phyloP scores from a whole-genome alignment of 495 filamentous ascomycete genomes.

The Echria macrotheca region DNA sequence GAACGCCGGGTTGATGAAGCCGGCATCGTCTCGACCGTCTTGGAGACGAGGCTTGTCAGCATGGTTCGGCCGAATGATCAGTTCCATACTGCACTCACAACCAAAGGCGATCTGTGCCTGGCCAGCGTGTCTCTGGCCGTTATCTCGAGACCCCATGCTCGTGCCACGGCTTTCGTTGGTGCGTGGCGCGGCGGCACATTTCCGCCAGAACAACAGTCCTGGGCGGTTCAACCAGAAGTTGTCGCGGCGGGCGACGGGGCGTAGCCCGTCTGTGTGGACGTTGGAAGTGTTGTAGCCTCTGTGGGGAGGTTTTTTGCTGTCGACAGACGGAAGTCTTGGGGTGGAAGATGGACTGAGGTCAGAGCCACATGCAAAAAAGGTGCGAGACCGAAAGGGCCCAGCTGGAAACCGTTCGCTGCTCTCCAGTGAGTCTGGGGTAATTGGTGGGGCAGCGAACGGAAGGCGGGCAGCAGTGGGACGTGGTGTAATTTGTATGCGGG shows the following conservation, averaged over 20 bases:
- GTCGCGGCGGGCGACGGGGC: no score
- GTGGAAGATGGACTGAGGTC: slow-evolving; percentile 3
- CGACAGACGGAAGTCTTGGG: background rate
- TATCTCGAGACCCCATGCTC: no score
- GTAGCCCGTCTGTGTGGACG: background rate
- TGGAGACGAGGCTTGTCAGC: no score
- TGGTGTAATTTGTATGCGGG: slow-evolving; percentile 5
- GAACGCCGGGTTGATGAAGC: no score
- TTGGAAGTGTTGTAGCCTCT: background rate
- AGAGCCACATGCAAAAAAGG: slow-evolving; percentile 2
- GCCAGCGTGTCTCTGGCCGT: no score
- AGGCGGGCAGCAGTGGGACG: background rate
- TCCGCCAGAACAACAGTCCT: background rate
- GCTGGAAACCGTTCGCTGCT: no score
- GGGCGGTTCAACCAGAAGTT: background rate
- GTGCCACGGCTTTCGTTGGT: no score
- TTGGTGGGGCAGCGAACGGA: background rate
- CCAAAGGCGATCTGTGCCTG: no score
- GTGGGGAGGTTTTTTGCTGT: background rate
- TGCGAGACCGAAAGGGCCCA: background rate
- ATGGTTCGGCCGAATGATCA: no score
- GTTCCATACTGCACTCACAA: no score
- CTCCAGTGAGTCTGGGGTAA: no score
- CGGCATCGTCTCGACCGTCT: no score
- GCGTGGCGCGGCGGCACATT: background rate